These are phyloP conservation scores for Solanum hybrid DNA, from an alignment of 305 asterid species.

Conservation along the genomic window DNA sequence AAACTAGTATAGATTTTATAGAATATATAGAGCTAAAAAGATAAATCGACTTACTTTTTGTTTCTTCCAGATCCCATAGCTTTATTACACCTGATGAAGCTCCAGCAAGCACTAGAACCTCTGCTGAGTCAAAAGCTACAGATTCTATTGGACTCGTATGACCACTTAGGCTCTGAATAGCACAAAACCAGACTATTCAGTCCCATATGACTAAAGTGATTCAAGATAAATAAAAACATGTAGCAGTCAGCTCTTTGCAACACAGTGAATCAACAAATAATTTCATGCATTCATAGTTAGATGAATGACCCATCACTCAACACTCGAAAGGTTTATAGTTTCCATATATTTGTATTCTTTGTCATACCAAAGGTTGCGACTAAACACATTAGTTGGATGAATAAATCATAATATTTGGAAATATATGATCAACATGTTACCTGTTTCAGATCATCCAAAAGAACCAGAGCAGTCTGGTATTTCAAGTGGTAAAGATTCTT, in stretches of 20 bases:
- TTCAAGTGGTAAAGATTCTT: neutral
- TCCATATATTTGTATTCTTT: neutral
- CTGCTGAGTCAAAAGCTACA: conserved; percentile 84
- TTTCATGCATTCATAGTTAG: neutral
- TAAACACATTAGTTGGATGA: neutral
- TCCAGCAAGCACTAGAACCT: conserved; percentile 85
- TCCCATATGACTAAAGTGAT: neutral
- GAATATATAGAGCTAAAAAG: conserved; percentile 3
- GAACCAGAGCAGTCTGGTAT: neutral
- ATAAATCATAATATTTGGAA: neutral
- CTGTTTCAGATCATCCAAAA: neutral
- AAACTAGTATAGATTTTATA: neutral
- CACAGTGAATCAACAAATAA: neutral
- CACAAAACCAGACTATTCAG: neutral
- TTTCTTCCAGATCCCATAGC: conserved; percentile 96
- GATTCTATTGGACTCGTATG: conserved; percentile 95
- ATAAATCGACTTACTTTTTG: conserved; percentile 55
- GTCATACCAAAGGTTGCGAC: neutral
- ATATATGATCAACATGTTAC: neutral
- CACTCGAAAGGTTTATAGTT: neutral
- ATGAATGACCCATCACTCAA: neutral
- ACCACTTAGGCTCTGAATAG: conserved; percentile 74
- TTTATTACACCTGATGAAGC: conserved; percentile 95
- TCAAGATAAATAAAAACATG: neutral
- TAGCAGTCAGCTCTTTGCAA: neutral